Percentiles rank a stretch among this genome's conserved stretches.
These are phyloP conservation scores for Austroboletus eburneus DNA, from an alignment of 768 basidiomycete genomes.

Conservation along the genomic window DNA sequence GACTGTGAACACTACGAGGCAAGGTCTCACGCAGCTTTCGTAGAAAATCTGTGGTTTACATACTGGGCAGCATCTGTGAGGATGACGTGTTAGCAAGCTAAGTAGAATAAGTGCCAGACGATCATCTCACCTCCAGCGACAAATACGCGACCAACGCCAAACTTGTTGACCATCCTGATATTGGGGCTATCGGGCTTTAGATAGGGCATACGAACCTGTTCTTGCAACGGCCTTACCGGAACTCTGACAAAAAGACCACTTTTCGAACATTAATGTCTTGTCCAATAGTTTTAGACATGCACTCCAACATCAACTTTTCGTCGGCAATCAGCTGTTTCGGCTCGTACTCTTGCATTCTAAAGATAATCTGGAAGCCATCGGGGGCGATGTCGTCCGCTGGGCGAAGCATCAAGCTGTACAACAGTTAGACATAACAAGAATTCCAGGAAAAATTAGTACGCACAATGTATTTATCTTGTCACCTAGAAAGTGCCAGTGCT, in stretches of 20 bases:
- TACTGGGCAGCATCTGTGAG: constrained; percentile 48
- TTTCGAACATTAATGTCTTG: constrained; percentile 31
- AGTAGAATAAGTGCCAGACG: no score
- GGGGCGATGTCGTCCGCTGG: constrained; percentile 15
- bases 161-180: constrained; percentile 44
- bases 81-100: no score
- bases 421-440: not conserved
- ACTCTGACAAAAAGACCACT: constrained; percentile 23
- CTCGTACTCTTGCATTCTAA: constrained; percentile 6
- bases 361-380: constrained; percentile 20
- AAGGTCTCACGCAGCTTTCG: not conserved
- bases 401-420: constrained; percentile 7
- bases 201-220: not conserved
- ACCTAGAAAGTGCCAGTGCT: constrained; percentile 26
- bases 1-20: constrained; percentile 18
- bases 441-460: not conserved
- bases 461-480: constrained; percentile 2
- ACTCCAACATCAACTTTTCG: constrained; percentile 25
- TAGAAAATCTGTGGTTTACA: not conserved
- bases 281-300: constrained; percentile 27
- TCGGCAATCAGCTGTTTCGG: constrained; percentile 15
- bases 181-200: constrained; percentile 35
- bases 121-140: constrained; percentile 38
- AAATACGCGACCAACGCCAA: constrained; percentile 42
- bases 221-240: constrained; percentile 21